A percentile compares a stretch with the other conserved stretches of the same genome.
Evolutionary conservation across 805 yeast genomes (phyloP).

Genomic region (Sugiyamaella americana): DNA sequence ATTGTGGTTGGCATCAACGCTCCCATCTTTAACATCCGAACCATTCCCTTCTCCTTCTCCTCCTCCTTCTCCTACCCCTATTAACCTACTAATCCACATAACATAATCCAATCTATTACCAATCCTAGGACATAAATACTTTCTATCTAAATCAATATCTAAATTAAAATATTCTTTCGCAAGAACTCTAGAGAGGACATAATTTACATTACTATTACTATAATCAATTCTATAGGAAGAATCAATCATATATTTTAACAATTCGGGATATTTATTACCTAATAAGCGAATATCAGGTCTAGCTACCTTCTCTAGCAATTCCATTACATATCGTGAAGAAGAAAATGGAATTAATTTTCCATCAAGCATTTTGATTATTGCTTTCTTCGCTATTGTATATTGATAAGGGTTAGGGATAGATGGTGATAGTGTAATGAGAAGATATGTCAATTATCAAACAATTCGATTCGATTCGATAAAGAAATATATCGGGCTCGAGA

Average conservation of each 20-base stretch:
- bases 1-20: background rate
- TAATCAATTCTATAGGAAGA: background rate
- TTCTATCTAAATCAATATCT: slow-evolving; percentile 9
- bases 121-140: slow-evolving; percentile 19
- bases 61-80: background rate
- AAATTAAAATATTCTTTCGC: slow-evolving; percentile 14
- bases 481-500: no score
- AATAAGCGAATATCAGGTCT: background rate
- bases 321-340: no score
- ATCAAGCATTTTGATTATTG: no score
- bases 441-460: no score
- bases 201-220: slow-evolving; percentile 6
- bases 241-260: background rate
- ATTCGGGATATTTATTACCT: background rate
- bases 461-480: no score
- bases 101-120: slow-evolving; percentile 29
- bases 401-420: no score
- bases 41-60: background rate
- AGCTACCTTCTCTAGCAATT: no score
- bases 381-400: no score
- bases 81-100: slow-evolving; percentile 20
- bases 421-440: no score
- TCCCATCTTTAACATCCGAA: background rate
- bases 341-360: no score
- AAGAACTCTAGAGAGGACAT: slow-evolving; percentile 11